Percentiles rank a stretch among this genome's conserved stretches.
These are phyloP conservation scores for Punctularia strigosozonata DNA, from an alignment of 768 basidiomycete genomes.

Conservation along the genomic window DNA sequence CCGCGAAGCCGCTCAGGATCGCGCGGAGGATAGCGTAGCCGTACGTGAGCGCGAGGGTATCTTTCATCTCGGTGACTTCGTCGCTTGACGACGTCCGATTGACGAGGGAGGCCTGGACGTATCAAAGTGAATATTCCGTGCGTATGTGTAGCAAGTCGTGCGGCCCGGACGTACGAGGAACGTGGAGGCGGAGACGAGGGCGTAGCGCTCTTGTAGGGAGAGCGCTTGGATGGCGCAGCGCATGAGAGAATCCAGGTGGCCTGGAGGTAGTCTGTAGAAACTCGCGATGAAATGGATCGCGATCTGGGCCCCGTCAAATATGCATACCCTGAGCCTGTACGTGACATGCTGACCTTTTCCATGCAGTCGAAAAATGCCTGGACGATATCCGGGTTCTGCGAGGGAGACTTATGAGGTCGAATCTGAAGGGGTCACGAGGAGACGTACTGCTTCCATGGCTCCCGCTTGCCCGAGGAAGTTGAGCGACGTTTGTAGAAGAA, in stretches of 20 bases:
- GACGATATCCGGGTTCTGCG: constrained; percentile 83
- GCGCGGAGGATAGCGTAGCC: constrained; percentile 65
- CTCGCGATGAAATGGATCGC: constrained; percentile 48
- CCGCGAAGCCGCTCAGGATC: constrained; percentile 70
- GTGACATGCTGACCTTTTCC: constrained; percentile 44
- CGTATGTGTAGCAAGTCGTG: not conserved
- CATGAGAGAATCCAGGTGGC: constrained; percentile 55
- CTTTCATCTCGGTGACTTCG: constrained; percentile 43
- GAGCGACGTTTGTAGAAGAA: constrained; percentile 49
- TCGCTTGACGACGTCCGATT: constrained; percentile 54
- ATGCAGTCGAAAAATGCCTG: constrained; percentile 81
- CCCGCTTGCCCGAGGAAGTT: constrained; percentile 39
- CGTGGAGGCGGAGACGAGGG: constrained; percentile 67
- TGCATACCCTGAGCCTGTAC: not conserved
- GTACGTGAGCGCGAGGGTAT: constrained; percentile 36
- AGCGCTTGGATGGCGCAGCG: constrained; percentile 58
- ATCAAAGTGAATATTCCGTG: not conserved
- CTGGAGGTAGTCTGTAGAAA: constrained; percentile 53
- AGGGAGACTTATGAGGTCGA: not conserved
- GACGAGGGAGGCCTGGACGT: constrained; percentile 52
- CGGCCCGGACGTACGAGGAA: constrained; percentile 71
- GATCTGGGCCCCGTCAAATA: constrained; percentile 13
- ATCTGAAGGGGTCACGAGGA: not conserved
- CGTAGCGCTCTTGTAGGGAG: constrained; percentile 73
- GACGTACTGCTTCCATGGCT: constrained; percentile 59